phyloP scores from a whole-genome alignment of 768 basidiomycete genomes.

The Inosperma sp. region DNA sequence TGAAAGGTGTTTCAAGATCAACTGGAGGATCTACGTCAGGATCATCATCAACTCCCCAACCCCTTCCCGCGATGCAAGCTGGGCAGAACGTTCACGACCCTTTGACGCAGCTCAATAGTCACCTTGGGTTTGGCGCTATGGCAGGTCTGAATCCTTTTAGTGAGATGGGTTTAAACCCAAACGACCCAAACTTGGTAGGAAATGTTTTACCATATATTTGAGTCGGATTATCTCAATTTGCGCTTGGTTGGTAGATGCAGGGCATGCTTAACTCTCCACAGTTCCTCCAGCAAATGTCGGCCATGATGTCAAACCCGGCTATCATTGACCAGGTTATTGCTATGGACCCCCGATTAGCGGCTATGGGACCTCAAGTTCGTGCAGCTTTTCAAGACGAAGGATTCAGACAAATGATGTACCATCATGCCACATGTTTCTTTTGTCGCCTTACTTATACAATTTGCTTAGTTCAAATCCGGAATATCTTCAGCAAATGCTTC shows the following conservation, averaged over 20 bases:
- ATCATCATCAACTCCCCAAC: conserved; percentile 46
- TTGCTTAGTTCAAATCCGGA: conserved; percentile 69
- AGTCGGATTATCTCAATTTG: conserved; percentile 5
- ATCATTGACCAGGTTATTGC: conserved; percentile 84
- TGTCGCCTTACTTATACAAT: not conserved
- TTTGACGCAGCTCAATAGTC: conserved; percentile 75
- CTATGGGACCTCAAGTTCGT: conserved; percentile 77
- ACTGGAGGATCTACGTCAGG: conserved; percentile 32
- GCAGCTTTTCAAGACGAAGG: conserved; percentile 71
- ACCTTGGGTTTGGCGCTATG: conserved; percentile 73
- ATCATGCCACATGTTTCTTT: not conserved
- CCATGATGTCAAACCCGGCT: conserved; percentile 83
- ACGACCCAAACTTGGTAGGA: conserved; percentile 89
- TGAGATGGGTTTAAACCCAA: conserved; percentile 83
- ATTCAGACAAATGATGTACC: conserved; percentile 71
- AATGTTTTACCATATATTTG: not conserved
- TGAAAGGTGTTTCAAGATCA: conserved; percentile 70
- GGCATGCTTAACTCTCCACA: conserved; percentile 81
- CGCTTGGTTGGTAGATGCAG: conserved; percentile 51
- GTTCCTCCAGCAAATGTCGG: conserved; percentile 84
- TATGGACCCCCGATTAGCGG: conserved; percentile 69
- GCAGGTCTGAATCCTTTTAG: conserved; percentile 90
- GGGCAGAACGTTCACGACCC: conserved; percentile 89
- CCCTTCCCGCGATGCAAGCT: conserved; percentile 80
- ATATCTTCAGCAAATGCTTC: conserved; percentile 66